Conservation (phyloP, 257 asterid genomes). For the Leptodermis oblonga region DNA sequence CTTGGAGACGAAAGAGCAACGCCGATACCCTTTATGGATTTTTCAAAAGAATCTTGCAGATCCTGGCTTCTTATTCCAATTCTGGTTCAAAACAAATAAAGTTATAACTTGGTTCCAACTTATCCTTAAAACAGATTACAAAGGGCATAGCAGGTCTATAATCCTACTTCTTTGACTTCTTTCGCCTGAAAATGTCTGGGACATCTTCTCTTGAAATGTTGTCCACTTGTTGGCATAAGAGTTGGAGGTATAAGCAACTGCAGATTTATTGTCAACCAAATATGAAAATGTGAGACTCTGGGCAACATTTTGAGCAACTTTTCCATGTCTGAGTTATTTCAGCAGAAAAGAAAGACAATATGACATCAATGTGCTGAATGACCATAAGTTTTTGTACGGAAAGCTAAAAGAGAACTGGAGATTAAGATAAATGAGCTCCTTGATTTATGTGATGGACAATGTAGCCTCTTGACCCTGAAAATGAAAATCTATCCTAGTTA, state of each 20-base stretch:
- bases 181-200: slow-evolving; percentile 70
- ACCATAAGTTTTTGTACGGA: not conserved
- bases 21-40: slow-evolving; percentile 57
- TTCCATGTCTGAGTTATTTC: not conserved
- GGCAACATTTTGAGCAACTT: not conserved
- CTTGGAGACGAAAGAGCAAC: slow-evolving; percentile 95
- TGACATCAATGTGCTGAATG: not conserved
- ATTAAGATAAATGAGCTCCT: not conserved
- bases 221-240: slow-evolving; percentile 81
- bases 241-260: slow-evolving; percentile 90
- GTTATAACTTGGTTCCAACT: slow-evolving; percentile 8
- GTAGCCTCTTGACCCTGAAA: not conserved
- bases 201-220: slow-evolving; percentile 60
- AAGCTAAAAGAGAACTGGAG: not conserved
- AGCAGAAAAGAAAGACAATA: not conserved
- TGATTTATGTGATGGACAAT: not conserved
- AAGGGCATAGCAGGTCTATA: slow-evolving; percentile 8
- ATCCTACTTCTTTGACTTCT: slow-evolving; percentile 61
- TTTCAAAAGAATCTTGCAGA: slow-evolving; percentile 63
- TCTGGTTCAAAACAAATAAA: slow-evolving; percentile 33
- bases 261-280: slow-evolving; percentile 18
- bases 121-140: not conserved
- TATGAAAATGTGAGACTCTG: slow-evolving; percentile 12
- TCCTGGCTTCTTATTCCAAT: slow-evolving; percentile 93
- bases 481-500: not conserved